phyloP scores from a whole-genome alignment of 371 early-diverging fungal genomes.

The Mortierella sp. region DNA sequence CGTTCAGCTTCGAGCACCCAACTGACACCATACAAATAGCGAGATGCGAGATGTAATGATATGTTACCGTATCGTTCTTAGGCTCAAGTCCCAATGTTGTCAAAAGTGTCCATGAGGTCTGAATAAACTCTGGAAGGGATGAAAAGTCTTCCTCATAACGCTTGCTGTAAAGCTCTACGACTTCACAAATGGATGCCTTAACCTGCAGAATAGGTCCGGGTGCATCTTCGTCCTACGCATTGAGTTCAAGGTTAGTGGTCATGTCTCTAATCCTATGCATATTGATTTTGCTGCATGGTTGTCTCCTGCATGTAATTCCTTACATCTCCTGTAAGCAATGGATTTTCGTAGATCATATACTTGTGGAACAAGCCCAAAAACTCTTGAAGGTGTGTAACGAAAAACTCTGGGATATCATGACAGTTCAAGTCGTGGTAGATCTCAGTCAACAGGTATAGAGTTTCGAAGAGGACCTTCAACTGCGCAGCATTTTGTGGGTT shows the following conservation, averaged over 20 bases:
- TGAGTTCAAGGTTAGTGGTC: not conserved
- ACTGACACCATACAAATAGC: not conserved
- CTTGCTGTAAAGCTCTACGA: conserved; percentile 88
- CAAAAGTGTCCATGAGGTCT: conserved; percentile 87
- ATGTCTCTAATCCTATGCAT: not conserved
- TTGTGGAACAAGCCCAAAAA: conserved; percentile 88
- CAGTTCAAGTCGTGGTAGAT: conserved; percentile 93
- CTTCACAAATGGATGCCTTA: conserved; percentile 91
- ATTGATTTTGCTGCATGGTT: too few species aligned
- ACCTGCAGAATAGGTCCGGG: conserved; percentile 89
- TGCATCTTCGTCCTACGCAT: conserved; percentile 83
- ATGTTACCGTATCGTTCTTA: conserved; percentile 83
- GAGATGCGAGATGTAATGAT: too few species aligned
- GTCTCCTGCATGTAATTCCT: conserved; percentile 1
- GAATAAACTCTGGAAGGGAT: conserved; percentile 83
- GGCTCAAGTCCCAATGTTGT: conserved; percentile 75
- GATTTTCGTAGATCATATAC: conserved; percentile 86
- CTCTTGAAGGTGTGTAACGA: conserved; percentile 87
- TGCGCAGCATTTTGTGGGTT: conserved; percentile 73
- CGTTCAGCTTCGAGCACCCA: not conserved
- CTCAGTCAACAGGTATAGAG: conserved; percentile 83
- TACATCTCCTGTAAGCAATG: conserved; percentile 76
- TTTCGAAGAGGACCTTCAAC: conserved; percentile 79
- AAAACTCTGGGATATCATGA: conserved; percentile 97
- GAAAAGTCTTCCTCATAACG: conserved; percentile 92